Percentiles rank a stretch among this genome's conserved stretches.
These are phyloP conservation scores for Xanthoparmelia taractica DNA, from an alignment of 495 filamentous ascomycete genomes.

Conservation along the genomic window DNA sequence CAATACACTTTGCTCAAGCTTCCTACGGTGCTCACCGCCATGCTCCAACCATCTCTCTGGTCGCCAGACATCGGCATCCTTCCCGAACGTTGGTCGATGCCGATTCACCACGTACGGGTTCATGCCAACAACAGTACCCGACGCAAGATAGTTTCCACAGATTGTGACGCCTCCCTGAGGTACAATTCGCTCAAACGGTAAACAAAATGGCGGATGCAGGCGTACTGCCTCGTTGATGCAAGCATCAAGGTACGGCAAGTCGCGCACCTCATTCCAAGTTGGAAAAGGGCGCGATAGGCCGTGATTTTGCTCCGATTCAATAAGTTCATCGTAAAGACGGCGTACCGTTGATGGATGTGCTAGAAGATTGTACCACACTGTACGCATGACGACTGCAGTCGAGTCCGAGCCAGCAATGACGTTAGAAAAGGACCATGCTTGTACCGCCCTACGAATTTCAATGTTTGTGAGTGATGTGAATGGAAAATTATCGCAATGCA, in stretches of 20 bases:
- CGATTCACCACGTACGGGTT: conserved; percentile 18
- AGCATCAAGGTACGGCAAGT: conserved; percentile 34
- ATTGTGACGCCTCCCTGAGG: conserved; percentile 29
- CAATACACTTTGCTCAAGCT: conserved; percentile 21
- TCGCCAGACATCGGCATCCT: conserved; percentile 27
- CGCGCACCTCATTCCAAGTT: conserved; percentile 26
- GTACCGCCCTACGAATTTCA: too few relatives aligned
- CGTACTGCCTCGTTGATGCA: conserved; percentile 27
- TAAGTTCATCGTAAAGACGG: neutral
- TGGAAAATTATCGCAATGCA: too few relatives aligned
- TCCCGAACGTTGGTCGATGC: conserved; percentile 25
- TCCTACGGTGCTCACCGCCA: conserved; percentile 12
- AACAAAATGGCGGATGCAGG: conserved; percentile 35
- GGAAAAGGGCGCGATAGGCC: conserved; percentile 21
- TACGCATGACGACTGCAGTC: conserved; percentile 25
- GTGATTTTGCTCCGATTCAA: too few relatives aligned
- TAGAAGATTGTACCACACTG: too few relatives aligned
- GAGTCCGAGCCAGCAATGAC: conserved; percentile 34
- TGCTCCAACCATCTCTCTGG: conserved; percentile 29
- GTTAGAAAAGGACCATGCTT: conserved; percentile 26
- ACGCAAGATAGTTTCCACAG: conserved; percentile 8
- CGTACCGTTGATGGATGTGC: conserved; percentile 26
- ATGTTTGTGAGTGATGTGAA: too few relatives aligned
- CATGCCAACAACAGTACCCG: conserved; percentile 14
- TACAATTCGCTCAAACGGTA: conserved; percentile 37